Conservation (phyloP, 306 rosid genomes). For the Cucurbita pepo region DNA sequence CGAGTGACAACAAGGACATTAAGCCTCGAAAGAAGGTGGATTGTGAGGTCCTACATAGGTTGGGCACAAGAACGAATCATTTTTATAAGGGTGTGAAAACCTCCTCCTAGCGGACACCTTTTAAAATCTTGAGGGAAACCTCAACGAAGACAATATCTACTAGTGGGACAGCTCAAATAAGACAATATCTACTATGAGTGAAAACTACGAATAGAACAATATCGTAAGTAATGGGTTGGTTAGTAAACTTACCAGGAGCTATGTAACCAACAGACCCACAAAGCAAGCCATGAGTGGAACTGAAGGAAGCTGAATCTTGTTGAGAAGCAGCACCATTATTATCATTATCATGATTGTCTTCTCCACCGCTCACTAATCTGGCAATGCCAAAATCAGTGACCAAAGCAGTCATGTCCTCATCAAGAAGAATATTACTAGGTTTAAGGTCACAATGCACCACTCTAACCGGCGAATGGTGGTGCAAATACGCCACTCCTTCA, state of each 20-base stretch:
- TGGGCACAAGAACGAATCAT: too few relatives aligned
- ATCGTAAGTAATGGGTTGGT: neutral
- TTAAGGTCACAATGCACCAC: slow-evolving; percentile 88
- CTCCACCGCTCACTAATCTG: slow-evolving; percentile 31
- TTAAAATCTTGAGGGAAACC: too few relatives aligned
- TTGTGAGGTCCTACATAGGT: too few relatives aligned
- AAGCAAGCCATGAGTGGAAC: slow-evolving; percentile 56
- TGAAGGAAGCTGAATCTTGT: slow-evolving; percentile 29
- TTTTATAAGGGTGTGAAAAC: too few relatives aligned
- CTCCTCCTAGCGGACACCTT: too few relatives aligned
- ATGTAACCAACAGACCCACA: slow-evolving; percentile 86
- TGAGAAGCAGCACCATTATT: neutral
- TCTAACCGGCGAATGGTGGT: slow-evolving; percentile 65
- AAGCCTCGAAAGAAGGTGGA: too few relatives aligned
- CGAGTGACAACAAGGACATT: too few relatives aligned
- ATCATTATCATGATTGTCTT: neutral
- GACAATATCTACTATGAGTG: too few relatives aligned
- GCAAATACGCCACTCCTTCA: slow-evolving; percentile 77
- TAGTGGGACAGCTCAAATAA: too few relatives aligned
- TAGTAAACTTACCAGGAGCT: slow-evolving; percentile 59
- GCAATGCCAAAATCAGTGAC: slow-evolving; percentile 90
- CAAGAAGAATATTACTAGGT: slow-evolving; percentile 86
- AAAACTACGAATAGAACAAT: too few relatives aligned
- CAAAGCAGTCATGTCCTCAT: slow-evolving; percentile 66
- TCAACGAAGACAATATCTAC: too few relatives aligned